Base-by-base conservation (phyloP, 805 yeast species). In the Teunomyces panamensis region DNA sequence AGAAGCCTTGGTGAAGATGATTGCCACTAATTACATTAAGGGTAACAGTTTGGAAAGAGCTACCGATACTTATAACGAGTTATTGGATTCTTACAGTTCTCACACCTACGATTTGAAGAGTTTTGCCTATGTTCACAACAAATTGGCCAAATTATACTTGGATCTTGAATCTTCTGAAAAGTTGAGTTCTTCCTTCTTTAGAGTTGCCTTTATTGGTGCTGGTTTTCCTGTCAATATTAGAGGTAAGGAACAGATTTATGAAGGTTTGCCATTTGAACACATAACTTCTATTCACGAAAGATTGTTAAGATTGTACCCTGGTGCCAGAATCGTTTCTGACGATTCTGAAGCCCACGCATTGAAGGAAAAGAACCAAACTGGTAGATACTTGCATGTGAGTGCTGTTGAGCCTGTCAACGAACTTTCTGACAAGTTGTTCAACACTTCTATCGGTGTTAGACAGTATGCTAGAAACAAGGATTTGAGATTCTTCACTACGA, bases 201-300 rank as follows among this genome's bases (percentile, higher is more conserved):
- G 85, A 60, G 89, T 89, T 46, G 77, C 87, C 16, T 89, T 85
- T 59, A 78, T 87, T 61, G 97, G 97, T 11, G 79, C 77, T 45
- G 96, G 96, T 2, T 89, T 89, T 75, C 96, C 96, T 6, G 73
- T 71, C 29, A 79, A 90, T 32, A 76, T 87, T 42, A 74, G 96
- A 58, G 87, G 87, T 42, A 81, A 85, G 58, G 83, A 83, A 50
- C 89, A 85, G 62, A 85, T 89, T 45, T 87, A 84, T 60, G 96
- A 89, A 67, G 96, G 96, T 5, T 73, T 81, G 45, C 89, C 96
- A 28, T 89, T 87, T 68, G 97, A 89, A 62, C 94, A 87, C 64
- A 83, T 89, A 49, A 82, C 90, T 2, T 83, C 92, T 3, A 86
- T 89, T 62, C 89, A 86, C 57, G 87, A 84, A 57, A 74, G 96